Base-by-base conservation (phyloP, 441 rosid genomes). In the Erysimum cheiri region DNA sequence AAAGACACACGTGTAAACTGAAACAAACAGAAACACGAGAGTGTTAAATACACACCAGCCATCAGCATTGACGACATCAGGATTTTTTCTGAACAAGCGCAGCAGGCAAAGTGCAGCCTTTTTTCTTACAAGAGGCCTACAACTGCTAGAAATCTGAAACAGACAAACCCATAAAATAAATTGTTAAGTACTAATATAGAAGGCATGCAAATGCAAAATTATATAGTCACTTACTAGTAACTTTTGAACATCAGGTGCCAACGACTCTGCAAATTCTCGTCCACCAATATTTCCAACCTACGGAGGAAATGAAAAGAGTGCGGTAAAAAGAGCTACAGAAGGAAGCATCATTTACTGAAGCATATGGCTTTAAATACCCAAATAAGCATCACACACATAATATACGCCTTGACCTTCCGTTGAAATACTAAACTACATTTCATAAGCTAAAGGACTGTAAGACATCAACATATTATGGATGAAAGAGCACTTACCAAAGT, bases 261-360 rank as follows among this genome's bases (percentile, higher is more conserved):
- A 84, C 39, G 99, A 92, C 78, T 96, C 99, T 39, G 99, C 86
- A 72, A 92, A 96, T 78, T 96, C 99, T 85, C 98, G 83, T 65
- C 99, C 99, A 78, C 99, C 99, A 70, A 96, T 92, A 77, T 95
- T 95, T 43, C 99, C 98, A 67, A 96, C 99, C 99, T 95, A 79
- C 24, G 24, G 24, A 22, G 24, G 24, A 22, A 22, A 22, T 22
- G 24, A 1, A 22, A 22, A 22, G 24, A 22, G 1, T 22, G 2
- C 24, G 24, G 24, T 22, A 22, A 22, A 22, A 22, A 22, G 24
- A 36, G 41, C 31, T 24, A 41, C 37, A 50, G 29, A 6, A 57
- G 46, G 31, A n/a, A 32, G 11, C 39, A 44, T 71, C 26, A 2
- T 47, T 28, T 58, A 54, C 26, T 64, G 63, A 72, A 52, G 55